phyloP scores from a whole-genome alignment of 768 basidiomycete species.

The Termitomyces sp. region DNA sequence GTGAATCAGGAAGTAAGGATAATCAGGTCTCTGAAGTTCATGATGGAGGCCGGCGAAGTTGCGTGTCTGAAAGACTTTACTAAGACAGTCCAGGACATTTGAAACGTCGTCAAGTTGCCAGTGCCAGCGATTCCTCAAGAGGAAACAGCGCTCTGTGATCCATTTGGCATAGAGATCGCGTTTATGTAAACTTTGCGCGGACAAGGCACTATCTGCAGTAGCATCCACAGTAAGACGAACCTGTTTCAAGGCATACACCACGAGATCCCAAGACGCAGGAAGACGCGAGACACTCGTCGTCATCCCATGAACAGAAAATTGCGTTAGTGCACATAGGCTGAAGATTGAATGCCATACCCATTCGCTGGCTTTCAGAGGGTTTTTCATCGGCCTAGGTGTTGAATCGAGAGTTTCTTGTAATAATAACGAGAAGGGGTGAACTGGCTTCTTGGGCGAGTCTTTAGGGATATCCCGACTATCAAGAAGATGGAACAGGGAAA shows the following conservation, averaged over 20 bases:
- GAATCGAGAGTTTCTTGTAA: slow-evolving; percentile 29
- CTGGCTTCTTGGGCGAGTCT: slow-evolving; percentile 8
- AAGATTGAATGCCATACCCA: slow-evolving; percentile 67
- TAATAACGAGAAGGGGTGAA: slow-evolving; percentile 41
- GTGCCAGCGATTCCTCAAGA: slow-evolving; percentile 69
- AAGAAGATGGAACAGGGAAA: slow-evolving; percentile 62
- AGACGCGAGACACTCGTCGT: slow-evolving; percentile 29
- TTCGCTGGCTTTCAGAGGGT: slow-evolving; percentile 52
- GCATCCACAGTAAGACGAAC: slow-evolving; percentile 52
- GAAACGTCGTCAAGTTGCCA: slow-evolving; percentile 64
- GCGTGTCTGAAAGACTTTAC: slow-evolving; percentile 71
- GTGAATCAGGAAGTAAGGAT: slow-evolving; percentile 64
- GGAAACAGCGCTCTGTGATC: slow-evolving; percentile 66
- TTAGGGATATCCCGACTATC: slow-evolving; percentile 15
- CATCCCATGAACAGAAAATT: slow-evolving; percentile 60
- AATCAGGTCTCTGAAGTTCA: slow-evolving; percentile 44
- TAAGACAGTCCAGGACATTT: slow-evolving; percentile 55
- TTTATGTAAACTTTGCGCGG: slow-evolving; percentile 35
- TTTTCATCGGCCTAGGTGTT: slow-evolving; percentile 14
- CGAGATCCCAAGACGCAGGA: slow-evolving; percentile 61
- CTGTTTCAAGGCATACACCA: slow-evolving; percentile 48
- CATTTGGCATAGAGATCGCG: slow-evolving; percentile 69
- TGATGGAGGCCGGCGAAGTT: slow-evolving; percentile 67
- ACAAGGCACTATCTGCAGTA: slow-evolving; percentile 32
- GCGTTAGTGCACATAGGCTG: slow-evolving; percentile 67